Evolutionary conservation across 371 early-diverging fungal genomes (phyloP).

Genomic region (Haplosporangium sp.): DNA sequence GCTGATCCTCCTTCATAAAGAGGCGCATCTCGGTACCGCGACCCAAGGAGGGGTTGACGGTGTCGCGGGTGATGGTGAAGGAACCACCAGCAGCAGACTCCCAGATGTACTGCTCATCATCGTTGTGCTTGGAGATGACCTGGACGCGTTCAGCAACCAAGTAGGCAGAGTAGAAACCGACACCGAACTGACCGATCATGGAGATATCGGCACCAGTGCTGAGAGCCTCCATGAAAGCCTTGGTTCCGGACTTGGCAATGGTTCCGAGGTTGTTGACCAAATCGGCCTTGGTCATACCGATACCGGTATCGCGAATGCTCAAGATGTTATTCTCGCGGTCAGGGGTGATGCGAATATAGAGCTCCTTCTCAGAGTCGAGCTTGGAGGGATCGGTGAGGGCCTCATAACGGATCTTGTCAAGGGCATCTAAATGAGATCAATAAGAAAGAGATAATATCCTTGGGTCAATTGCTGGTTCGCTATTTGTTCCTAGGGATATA

Average conservation of each 20-base stretch:
- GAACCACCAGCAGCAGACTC: slow-evolving; percentile 4
- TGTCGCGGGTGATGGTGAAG: too few species aligned
- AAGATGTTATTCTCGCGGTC: slow-evolving; percentile 82
- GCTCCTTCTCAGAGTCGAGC: slow-evolving; percentile 69
- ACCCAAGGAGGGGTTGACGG: slow-evolving; percentile 49
- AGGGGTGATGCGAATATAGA: slow-evolving; percentile 84
- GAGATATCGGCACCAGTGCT: slow-evolving; percentile 74
- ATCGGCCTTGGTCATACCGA: slow-evolving; percentile 98
- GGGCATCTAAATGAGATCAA: slow-evolving; percentile 83
- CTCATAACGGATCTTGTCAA: slow-evolving; percentile 93
- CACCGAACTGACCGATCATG: slow-evolving; percentile 98
- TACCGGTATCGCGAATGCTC: slow-evolving; percentile 94
- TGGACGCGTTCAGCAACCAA: too few species aligned
- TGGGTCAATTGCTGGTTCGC: too few species aligned
- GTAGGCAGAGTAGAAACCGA: slow-evolving; percentile 84
- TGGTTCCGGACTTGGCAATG: slow-evolving; percentile 95
- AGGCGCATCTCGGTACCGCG: slow-evolving; percentile 96
- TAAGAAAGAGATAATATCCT: too few species aligned
- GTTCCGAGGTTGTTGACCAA: slow-evolving; percentile 94
- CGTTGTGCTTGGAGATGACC: slow-evolving; percentile 45
- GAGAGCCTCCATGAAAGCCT: slow-evolving; percentile 84
- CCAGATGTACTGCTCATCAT: background rate
- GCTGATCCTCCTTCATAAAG: slow-evolving; percentile 90
- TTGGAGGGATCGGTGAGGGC: slow-evolving; percentile 65
- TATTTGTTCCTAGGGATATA: too few species aligned